These are phyloP conservation scores for Leccinellum luteum DNA, from an alignment of 768 basidiomycete genomes.

Conservation along the genomic window DNA sequence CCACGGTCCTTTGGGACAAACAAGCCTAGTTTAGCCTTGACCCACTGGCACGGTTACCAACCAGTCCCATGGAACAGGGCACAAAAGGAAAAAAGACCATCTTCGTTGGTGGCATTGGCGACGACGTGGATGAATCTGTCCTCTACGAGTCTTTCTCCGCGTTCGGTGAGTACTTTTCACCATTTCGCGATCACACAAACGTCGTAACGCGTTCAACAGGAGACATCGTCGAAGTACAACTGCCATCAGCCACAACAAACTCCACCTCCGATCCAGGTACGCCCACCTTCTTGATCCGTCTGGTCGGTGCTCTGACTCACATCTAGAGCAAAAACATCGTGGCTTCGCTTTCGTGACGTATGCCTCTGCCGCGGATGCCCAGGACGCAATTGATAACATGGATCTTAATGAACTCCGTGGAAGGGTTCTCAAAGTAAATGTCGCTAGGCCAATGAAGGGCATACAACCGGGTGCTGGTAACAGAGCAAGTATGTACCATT, in stretches of 20 bases:
- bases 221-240: constrained; percentile 88
- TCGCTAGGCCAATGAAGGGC: constrained; percentile 81
- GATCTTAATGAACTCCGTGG: constrained; percentile 87
- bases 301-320: constrained; percentile 2
- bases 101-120: constrained; percentile 79
- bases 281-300: neutral
- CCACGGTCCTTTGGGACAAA: constrained; percentile 9
- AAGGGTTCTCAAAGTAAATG: constrained; percentile 75
- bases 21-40: constrained; percentile 7
- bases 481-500: constrained; percentile 61
- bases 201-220: constrained; percentile 44
- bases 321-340: constrained; percentile 73
- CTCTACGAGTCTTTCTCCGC: constrained; percentile 81
- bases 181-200: neutral
- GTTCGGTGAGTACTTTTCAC: constrained; percentile 60
- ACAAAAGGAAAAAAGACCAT: constrained; percentile 83
- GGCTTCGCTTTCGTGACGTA: constrained; percentile 95
- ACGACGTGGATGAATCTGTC: constrained; percentile 76
- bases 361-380: constrained; percentile 75
- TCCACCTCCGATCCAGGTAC: constrained; percentile 60
- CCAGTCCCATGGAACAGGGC: constrained; percentile 67
- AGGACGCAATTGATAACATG: constrained; percentile 99
- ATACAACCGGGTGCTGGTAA: constrained; percentile 63
- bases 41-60: neutral
- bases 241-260: constrained; percentile 78